Evolutionary conservation across 2,329 filamentous ascomycete genomes (phyloP).

Genomic region (Tolypocladium guangdongense): DNA sequence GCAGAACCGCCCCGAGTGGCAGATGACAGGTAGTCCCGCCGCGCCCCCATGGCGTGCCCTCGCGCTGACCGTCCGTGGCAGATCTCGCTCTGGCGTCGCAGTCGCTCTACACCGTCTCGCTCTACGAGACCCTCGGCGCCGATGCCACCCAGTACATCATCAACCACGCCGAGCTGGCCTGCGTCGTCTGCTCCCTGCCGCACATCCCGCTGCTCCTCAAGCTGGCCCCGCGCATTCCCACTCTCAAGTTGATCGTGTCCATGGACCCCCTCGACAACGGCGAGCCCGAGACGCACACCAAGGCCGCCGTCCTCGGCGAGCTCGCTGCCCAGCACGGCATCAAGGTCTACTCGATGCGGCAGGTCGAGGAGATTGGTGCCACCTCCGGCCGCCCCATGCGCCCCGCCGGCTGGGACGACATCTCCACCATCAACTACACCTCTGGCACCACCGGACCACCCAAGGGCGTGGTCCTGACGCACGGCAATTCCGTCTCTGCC

Average conservation of each 20-base stretch:
- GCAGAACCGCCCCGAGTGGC: constrained; percentile 79
- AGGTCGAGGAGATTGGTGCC: constrained; percentile 74
- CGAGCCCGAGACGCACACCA: constrained; percentile 67
- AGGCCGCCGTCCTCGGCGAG: constrained; percentile 64
- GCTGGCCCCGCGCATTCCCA: constrained; percentile 63
- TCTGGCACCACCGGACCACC: constrained; percentile 75
- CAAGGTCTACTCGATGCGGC: constrained; percentile 63
- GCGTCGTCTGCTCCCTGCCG: constrained; percentile 66
- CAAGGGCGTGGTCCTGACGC: constrained; percentile 76
- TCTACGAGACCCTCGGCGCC: constrained; percentile 91
- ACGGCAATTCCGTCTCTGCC: constrained; percentile 68
- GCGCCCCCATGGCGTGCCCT: neutral
- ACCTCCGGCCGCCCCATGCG: constrained; percentile 59
- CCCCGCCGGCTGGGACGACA: constrained; percentile 62
- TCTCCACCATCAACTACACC: constrained; percentile 85
- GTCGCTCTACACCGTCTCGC: constrained; percentile 77
- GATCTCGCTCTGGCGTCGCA: constrained; percentile 85
- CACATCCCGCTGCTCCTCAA: constrained; percentile 77
- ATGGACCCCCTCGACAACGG: constrained; percentile 74
- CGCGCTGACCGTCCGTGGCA: constrained; percentile 17
- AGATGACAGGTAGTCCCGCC: constrained; percentile 52
- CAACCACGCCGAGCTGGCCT: constrained; percentile 70
- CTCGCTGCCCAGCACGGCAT: constrained; percentile 67
- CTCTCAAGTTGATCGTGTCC: constrained; percentile 78
- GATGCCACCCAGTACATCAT: constrained; percentile 92